Evolutionary conservation across 352 stramenopile species (phyloP), one percentile per base, ranked within the genome.

Genomic region (Blastocystis sp.): DNA sequence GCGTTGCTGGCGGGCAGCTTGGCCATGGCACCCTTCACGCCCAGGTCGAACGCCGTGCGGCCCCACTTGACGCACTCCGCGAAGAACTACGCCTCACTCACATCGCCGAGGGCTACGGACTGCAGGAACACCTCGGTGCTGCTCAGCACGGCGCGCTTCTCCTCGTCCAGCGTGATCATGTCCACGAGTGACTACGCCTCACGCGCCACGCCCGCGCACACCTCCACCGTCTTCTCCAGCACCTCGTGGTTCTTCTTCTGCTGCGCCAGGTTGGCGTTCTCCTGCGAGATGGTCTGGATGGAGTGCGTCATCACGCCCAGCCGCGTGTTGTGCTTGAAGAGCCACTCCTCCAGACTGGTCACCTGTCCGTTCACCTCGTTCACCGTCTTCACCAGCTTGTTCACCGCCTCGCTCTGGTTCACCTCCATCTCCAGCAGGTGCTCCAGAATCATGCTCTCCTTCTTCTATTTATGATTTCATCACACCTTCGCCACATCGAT

Each of bases 351-450:
- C 43, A 81, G n/a, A 10, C 17, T 5, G 19, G 10, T 23, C 43
- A 81, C 43, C 45, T 81, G 5, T 0, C 10, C 10, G 43, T 41
- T 41, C 41, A 66, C 71, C 48, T 71, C 23, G 7, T 17, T n/a
- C 40, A 65, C 53, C 28, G 40, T 81, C 11, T 81, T 21, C 28
- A 62, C 28, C 5, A 81, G 41, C 52, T n/a, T 21, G 7, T 53
- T 48, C 56, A 81, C 71, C 21, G 48, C 41, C 9, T 62, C 60
- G n/a, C 48, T 81, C 52, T 65, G 43, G 48, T 60, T 64, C 41
- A 65, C 48, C 43, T 81, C 71, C 71, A 81, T 81, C 71, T 81
- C 48, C 71, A 81, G 40, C 14, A 81, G n/a, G 66, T 81, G 71
- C 9, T 81, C 71, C 28, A 81, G 28, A 64, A 81, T 81, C 71